A percentile compares a stretch with the other conserved stretches of the same genome.
Evolutionary conservation across 2,329 filamentous ascomycete species (phyloP).

Genomic region (Aspergillus alliaceus): DNA sequence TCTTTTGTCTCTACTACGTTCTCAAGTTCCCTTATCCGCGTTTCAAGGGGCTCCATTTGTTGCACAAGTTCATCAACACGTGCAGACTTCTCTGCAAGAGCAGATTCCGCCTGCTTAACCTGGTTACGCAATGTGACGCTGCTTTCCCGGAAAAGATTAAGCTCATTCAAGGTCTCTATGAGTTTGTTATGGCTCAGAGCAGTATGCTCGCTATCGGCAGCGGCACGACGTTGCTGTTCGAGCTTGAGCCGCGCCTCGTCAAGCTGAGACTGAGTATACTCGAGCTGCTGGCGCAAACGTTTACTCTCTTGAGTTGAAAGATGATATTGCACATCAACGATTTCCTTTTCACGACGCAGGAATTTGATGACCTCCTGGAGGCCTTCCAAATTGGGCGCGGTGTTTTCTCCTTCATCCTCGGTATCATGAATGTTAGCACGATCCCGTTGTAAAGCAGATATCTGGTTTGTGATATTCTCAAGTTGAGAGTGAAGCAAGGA

Average conservation of each 20-base stretch:
- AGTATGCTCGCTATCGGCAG: slow-evolving; percentile 70
- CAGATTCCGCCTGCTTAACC: slow-evolving; percentile 72
- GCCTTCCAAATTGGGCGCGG: slow-evolving; percentile 65
- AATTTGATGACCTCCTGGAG: slow-evolving; percentile 90
- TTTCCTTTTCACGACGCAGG: slow-evolving; percentile 92
- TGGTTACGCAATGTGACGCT: slow-evolving; percentile 88
- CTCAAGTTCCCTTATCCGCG: slow-evolving; percentile 77
- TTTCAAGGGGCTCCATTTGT: slow-evolving; percentile 79
- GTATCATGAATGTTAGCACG: slow-evolving; percentile 60
- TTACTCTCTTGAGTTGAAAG: slow-evolving; percentile 85
- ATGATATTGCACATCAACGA: slow-evolving; percentile 94
- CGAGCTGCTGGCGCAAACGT: slow-evolving; percentile 83
- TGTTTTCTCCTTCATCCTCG: slow-evolving; percentile 47
- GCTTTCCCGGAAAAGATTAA: slow-evolving; percentile 95
- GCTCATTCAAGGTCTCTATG: slow-evolving; percentile 90
- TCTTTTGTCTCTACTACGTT: slow-evolving; percentile 78
- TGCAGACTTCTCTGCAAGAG: slow-evolving; percentile 71
- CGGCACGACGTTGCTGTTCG: slow-evolving; percentile 78
- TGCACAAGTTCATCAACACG: slow-evolving; percentile 72
- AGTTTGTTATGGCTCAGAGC: slow-evolving; percentile 83
- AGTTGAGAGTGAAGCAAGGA: slow-evolving; percentile 86
- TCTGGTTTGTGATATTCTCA: slow-evolving; percentile 77
- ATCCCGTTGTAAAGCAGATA: slow-evolving; percentile 75
- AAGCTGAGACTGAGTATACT: slow-evolving; percentile 81
- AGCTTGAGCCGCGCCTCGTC: slow-evolving; percentile 88